Evolutionary conservation across 495 filamentous ascomycete genomes (phyloP), one percentile per base, ranked within the genome.

Genomic region (Penicillium nucicola): DNA sequence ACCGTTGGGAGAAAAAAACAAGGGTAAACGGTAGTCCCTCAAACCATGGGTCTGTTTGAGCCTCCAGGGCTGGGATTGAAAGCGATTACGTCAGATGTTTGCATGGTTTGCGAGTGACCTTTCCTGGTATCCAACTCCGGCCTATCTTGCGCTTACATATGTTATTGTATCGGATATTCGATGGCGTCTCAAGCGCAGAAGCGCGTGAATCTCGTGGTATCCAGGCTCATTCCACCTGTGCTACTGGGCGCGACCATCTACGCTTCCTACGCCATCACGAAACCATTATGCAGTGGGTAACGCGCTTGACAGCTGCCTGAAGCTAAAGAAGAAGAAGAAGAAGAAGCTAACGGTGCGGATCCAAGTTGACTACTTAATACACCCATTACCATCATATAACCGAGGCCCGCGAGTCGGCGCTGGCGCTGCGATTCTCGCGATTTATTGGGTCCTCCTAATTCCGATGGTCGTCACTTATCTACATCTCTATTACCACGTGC

Each of bases 371-470:
- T 86, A 83, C 58, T 79, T 89, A 37, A 71, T 89, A 50, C 63
- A 75, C 44, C 74, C 77, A 30, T 67, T 67, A 40, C 58, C 74
- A 17, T 68, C 77, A 35, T 68, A 70, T 48, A 30, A 65, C 42
- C 65, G 64, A 43, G 44, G 42, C 20, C 62, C 71, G 45, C 77
- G 78, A 40, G 56, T 65, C 54, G 80, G 80, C 49, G 66, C 81
- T 34, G 89, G 85, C 39, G 81, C 84, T 32, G 80, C 78, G 4
- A 81, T 95, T 48, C 67, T 95, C 40, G 77, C 80, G 13, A 50
- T 90, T 35, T 91, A 89, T 68, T 87, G 84, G 52, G 12, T 86
- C 39, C 77, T 92, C 19, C 71, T 96, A 23, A 51, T 87, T 2
- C 69, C 82, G 28, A 79, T 90, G 61, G 48, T 84, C n/a, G 45